These are phyloP conservation scores for Candida suzukii DNA, from an alignment of 805 yeast genomes.

Conservation along the genomic window DNA sequence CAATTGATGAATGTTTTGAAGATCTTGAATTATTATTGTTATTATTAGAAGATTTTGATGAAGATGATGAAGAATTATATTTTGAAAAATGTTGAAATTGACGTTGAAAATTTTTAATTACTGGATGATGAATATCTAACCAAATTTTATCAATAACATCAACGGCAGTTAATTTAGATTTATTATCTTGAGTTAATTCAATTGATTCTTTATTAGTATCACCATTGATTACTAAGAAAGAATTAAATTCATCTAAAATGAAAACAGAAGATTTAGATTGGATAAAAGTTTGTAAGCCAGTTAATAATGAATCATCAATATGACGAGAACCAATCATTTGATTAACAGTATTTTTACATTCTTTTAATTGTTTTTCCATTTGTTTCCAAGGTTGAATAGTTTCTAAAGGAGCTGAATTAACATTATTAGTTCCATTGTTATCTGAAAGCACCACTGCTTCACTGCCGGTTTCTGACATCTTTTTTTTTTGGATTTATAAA, in stretches of 20 bases:
- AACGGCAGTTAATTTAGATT: slow-evolving; percentile 7
- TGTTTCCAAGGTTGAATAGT: background rate
- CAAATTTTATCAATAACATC: slow-evolving; percentile 45
- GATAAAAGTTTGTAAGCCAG: slow-evolving; percentile 42
- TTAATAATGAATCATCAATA: slow-evolving; percentile 33
- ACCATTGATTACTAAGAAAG: slow-evolving; percentile 1
- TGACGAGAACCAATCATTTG: slow-evolving; percentile 20
- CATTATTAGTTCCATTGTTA: too few relatives aligned
- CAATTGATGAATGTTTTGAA: slow-evolving; percentile 32
- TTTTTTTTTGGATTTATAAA: too few relatives aligned
- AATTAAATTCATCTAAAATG: slow-evolving; percentile 32
- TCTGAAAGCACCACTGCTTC: too few relatives aligned
- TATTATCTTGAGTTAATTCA: slow-evolving; percentile 1
- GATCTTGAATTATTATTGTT: slow-evolving; percentile 2
- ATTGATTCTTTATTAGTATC: background rate
- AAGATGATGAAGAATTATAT: slow-evolving; percentile 17
- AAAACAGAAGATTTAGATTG: slow-evolving; percentile 40
- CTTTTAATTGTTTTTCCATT: slow-evolving; percentile 10
- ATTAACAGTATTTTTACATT: slow-evolving; percentile 23
- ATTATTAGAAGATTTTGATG: background rate
- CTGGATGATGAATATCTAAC: slow-evolving; percentile 59
- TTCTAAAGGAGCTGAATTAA: slow-evolving; percentile 3
- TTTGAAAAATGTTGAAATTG: slow-evolving; percentile 20
- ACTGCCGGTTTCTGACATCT: background rate
- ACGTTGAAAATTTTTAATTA: slow-evolving; percentile 47